Evolutionary conservation across 768 basidiomycete species (phyloP).

Genomic region (Megacollybia marginata): DNA sequence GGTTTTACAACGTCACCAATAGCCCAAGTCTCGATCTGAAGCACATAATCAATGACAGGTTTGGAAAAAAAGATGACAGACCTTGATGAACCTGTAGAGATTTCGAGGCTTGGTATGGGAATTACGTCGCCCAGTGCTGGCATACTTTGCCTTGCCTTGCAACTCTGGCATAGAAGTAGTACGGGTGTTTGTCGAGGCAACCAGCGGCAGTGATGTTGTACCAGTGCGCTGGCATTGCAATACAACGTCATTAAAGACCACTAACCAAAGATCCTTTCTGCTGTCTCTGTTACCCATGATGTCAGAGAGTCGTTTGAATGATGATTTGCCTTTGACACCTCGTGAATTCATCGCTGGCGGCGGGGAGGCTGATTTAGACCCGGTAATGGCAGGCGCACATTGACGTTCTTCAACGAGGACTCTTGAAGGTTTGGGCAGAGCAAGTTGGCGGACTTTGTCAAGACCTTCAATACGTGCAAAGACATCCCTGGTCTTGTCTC

Average conservation of each 20-base stretch:
- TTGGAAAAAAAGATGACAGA: constrained; percentile 21
- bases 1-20: constrained; percentile 73
- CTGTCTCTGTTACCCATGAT: constrained; percentile 65
- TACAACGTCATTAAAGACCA: constrained; percentile 94
- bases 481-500: constrained; percentile 90
- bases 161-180: constrained; percentile 78
- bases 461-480: constrained; percentile 95
- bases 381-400: constrained; percentile 24
- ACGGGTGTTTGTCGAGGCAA: constrained; percentile 56
- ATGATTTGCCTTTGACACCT: constrained; percentile 73
- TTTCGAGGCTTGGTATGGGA: constrained; percentile 81
- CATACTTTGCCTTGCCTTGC: constrained; percentile 79
- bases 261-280: constrained; percentile 89
- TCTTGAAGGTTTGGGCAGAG: constrained; percentile 83
- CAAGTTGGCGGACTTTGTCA: constrained; percentile 89
- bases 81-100: constrained; percentile 90
- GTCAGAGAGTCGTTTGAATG: constrained; percentile 85
- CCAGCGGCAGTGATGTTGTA: constrained; percentile 76
- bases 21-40: constrained; percentile 80
- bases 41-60: constrained; percentile 5
- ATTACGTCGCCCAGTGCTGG: constrained; percentile 69
- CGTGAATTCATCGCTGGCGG: constrained; percentile 40
- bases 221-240: constrained; percentile 88
- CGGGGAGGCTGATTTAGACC: constrained; percentile 29
- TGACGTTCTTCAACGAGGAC: constrained; percentile 79